Conservation (phyloP, 495 filamentous ascomycete genomes). For the Clohesyomyces aquaticus region DNA sequence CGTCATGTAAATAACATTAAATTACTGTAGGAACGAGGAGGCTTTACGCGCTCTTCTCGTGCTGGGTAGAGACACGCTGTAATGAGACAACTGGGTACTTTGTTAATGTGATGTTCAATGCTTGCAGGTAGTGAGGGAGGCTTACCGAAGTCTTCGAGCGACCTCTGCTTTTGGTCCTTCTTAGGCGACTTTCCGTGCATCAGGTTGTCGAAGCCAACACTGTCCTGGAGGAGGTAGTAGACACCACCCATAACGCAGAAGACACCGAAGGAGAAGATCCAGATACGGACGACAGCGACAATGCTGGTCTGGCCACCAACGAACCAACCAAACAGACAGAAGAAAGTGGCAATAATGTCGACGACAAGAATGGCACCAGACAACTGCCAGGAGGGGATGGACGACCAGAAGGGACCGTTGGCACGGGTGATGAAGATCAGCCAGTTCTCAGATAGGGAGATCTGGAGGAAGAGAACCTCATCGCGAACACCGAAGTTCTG, state of each 20-base stretch:
- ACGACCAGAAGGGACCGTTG: slow-evolving; percentile 84
- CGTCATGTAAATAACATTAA: slow-evolving; percentile 33
- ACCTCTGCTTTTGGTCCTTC: slow-evolving; percentile 73
- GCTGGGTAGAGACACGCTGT: slow-evolving; percentile 81
- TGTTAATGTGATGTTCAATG: slow-evolving; percentile 37
- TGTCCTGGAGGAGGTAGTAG: slow-evolving; percentile 79
- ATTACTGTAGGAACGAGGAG: slow-evolving; percentile 13
- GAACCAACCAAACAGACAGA: slow-evolving; percentile 83
- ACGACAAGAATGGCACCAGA: slow-evolving; percentile 74
- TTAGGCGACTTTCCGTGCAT: slow-evolving; percentile 87
- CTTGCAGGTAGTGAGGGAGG: neutral
- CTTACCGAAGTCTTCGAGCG: slow-evolving; percentile 85
- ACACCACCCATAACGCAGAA: slow-evolving; percentile 70
- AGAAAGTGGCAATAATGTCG: slow-evolving; percentile 79
- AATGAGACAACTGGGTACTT: slow-evolving; percentile 68
- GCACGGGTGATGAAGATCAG: slow-evolving; percentile 94
- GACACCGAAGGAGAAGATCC: slow-evolving; percentile 86
- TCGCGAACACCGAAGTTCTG: slow-evolving; percentile 84
- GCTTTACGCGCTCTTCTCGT: slow-evolving; percentile 72
- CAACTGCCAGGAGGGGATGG: slow-evolving; percentile 81
- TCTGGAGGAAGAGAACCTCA: slow-evolving; percentile 84
- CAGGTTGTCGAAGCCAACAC: slow-evolving; percentile 79
- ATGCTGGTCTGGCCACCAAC: slow-evolving; percentile 67
- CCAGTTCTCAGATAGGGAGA: slow-evolving; percentile 93
- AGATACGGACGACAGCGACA: slow-evolving; percentile 80